Base-by-base conservation (phyloP, 2,329 filamentous ascomycete genomes). In the Claviceps quebecensis region DNA sequence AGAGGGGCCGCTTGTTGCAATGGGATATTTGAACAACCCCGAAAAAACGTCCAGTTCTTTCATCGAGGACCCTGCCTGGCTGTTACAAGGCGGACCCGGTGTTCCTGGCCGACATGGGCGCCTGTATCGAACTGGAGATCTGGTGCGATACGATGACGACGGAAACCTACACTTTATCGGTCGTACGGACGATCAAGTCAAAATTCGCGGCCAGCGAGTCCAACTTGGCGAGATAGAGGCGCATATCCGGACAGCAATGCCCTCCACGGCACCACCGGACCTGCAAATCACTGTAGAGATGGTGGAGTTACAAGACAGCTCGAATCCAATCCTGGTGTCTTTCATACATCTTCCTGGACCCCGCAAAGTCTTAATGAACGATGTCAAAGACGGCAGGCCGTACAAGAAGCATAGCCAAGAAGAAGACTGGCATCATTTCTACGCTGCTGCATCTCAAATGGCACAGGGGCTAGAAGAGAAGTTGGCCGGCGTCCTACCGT, bases 171-270 rank as follows among this genome's bases (percentile, higher is more conserved):
- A 59, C 45, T 62, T 59, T 48, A 52, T 61, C 13, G 58, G 60
- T 0, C 58, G 60, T 6, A 53, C 58, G 17, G 60, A 62, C 19
- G 45, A 49, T 1, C 60, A 62, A 19, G 50, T 58, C 43, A 62
- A 62, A 52, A 55, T 63, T 11, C 51, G 58, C 3, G 61, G 61
- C 17, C 56, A 61, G 40, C 57, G 60, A 8, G 49, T 63, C 19
- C 60, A 63, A 47, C 52, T 55, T 0, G 55, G 46, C 1, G 58
- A 59, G 29, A 52, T 60, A 1, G 58, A 60, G 37, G 26, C 26
- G 8, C 26, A 29, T 8, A 29, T 29, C 2, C 26, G 26, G 8
- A 29, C 26, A 29, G 26, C 40, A 44, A 36, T 16, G 26, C 19
- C 9, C 40, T 5, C 14, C n/a, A 17, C 29, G 4, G 14, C 37